Evolutionary conservation across 2,329 filamentous ascomycete species (phyloP).

Genomic region (Chaetomium sp.): DNA sequence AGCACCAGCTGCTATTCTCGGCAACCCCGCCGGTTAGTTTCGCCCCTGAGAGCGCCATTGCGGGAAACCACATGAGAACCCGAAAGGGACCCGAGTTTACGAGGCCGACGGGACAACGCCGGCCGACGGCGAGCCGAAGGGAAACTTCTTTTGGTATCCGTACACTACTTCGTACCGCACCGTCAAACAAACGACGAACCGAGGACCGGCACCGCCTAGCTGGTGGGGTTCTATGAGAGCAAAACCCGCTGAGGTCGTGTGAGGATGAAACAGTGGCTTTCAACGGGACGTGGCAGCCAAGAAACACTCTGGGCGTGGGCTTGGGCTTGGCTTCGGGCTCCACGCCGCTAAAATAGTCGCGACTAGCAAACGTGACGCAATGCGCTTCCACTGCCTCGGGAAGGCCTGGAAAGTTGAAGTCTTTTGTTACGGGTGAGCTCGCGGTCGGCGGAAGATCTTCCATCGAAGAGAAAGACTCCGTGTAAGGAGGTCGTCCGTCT

Average conservation of each 20-base stretch:
- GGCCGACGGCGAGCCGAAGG: not conserved
- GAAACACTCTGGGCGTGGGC: not conserved
- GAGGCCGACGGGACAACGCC: not conserved
- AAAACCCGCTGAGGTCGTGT: not conserved
- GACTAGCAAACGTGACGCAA: not conserved
- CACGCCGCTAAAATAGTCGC: not conserved
- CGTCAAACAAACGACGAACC: too few species aligned
- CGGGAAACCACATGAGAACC: not conserved
- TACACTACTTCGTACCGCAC: too few species aligned
- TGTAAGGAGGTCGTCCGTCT: too few species aligned
- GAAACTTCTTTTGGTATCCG: not conserved
- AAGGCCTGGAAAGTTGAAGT: not conserved
- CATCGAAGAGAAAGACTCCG: too few species aligned
- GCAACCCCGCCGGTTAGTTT: not conserved
- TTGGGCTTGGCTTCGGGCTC: not conserved
- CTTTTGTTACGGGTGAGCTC: not conserved
- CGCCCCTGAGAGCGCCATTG: not conserved
- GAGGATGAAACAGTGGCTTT: not conserved
- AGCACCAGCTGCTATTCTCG: conserved; percentile 1
- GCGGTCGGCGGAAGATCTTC: too few species aligned
- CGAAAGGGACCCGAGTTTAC: not conserved
- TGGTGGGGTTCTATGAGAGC: not conserved
- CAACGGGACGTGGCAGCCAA: not conserved
- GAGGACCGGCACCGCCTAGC: too few species aligned
- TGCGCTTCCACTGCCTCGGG: not conserved